These are phyloP conservation scores for Chaetomium olivaceum DNA, from an alignment of 2,329 filamentous ascomycete genomes.

Conservation along the genomic window DNA sequence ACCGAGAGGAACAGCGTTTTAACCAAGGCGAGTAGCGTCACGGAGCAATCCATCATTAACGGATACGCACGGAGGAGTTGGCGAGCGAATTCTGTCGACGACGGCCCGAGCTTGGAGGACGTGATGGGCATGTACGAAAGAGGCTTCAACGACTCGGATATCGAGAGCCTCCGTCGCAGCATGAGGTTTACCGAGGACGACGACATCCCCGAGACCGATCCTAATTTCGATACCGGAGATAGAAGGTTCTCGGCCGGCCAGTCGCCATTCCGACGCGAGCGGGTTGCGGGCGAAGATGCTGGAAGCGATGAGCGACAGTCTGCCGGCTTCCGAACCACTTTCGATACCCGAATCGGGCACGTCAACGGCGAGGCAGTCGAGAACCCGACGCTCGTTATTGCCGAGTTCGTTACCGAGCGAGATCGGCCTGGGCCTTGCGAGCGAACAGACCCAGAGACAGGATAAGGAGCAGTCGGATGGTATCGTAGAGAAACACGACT, in stretches of 20 bases:
- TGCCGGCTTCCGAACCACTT: slow-evolving; percentile 35
- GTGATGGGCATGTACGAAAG: slow-evolving; percentile 71
- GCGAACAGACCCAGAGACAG: slow-evolving; percentile 29
- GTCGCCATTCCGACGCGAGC: slow-evolving; percentile 43
- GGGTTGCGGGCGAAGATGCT: slow-evolving; percentile 42
- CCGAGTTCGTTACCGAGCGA: slow-evolving; percentile 40
- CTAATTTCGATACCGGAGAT: slow-evolving; percentile 18
- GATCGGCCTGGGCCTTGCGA: slow-evolving; percentile 38
- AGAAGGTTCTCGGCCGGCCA: slow-evolving; percentile 40
- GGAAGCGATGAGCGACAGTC: slow-evolving; percentile 43
- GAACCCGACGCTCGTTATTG: slow-evolving; percentile 40
- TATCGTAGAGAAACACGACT: slow-evolving; percentile 47
- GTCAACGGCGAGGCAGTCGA: slow-evolving; percentile 40
- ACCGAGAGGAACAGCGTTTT: slow-evolving; percentile 81
- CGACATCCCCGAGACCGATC: slow-evolving; percentile 28
- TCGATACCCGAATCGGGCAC: slow-evolving; percentile 26
- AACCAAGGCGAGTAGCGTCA: slow-evolving; percentile 72
- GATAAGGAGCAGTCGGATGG: slow-evolving; percentile 25
- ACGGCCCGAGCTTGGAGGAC: slow-evolving; percentile 64
- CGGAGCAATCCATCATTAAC: slow-evolving; percentile 47
- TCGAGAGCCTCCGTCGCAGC: slow-evolving; percentile 39
- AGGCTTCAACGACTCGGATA: slow-evolving; percentile 56
- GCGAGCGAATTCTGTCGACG: slow-evolving; percentile 44
- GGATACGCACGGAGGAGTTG: slow-evolving; percentile 37
- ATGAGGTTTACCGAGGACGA: slow-evolving; percentile 35